Conservation (phyloP, 495 filamentous ascomycete genomes). For the Massariosphaeria phaeospora region DNA sequence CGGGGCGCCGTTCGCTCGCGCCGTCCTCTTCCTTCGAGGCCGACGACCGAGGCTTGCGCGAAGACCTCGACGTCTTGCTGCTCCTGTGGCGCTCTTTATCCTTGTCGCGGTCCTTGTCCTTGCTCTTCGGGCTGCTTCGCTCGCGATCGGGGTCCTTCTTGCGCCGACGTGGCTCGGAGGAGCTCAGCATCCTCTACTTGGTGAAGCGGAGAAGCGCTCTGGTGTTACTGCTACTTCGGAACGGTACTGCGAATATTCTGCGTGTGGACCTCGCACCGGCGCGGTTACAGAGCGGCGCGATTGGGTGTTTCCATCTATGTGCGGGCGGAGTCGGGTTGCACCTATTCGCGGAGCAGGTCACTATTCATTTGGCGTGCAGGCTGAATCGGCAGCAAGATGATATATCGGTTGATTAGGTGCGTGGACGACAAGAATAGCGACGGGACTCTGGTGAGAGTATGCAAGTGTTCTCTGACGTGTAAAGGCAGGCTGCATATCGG, state of each 20-base stretch:
- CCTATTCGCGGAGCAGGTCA: constrained; percentile 27
- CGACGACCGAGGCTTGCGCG: constrained; percentile 15
- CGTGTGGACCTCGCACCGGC: constrained; percentile 20
- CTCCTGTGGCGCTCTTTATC: constrained; percentile 19
- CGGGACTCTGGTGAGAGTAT: constrained; percentile 10
- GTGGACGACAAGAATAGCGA: too few species aligned
- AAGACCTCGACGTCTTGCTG: not conserved
- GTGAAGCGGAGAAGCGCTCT: constrained; percentile 10
- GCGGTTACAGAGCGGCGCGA: constrained; percentile 18
- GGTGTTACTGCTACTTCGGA: constrained; percentile 8
- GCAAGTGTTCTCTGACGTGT: constrained; percentile 33
- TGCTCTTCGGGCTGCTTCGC: constrained; percentile 25
- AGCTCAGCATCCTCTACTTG: constrained; percentile 26
- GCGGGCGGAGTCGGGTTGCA: constrained; percentile 16
- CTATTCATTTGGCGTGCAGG: constrained; percentile 13
- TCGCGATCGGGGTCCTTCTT: constrained; percentile 37
- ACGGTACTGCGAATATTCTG: constrained; percentile 3
- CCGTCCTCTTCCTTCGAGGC: constrained; percentile 17
- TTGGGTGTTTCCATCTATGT: constrained; percentile 28
- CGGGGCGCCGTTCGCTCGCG: constrained; percentile 8
- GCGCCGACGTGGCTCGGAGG: constrained; percentile 30
- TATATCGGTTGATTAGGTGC: too few species aligned
- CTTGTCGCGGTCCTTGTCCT: constrained; percentile 31
- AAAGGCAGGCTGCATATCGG: constrained; percentile 18
- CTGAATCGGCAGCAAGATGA: too few species aligned